phyloP scores from a whole-genome alignment of 129 eudicot species.

The Centrapalus pauciflorus region DNA sequence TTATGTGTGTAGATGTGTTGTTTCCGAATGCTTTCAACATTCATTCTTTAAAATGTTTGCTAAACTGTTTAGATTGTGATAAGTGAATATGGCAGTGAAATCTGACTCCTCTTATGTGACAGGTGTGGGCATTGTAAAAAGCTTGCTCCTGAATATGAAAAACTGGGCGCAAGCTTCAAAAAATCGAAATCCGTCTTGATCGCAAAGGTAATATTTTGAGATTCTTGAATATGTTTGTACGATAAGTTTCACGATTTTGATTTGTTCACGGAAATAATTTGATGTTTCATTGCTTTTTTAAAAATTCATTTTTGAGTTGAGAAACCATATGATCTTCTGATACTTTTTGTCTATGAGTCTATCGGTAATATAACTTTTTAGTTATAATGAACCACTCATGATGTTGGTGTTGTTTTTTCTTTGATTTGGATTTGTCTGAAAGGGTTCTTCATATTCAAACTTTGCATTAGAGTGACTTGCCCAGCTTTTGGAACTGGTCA shows the following conservation, averaged over 20 bases:
- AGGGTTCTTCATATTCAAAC: background rate
- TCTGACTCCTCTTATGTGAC: constrained; percentile 17
- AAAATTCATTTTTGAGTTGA: background rate
- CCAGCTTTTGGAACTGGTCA: background rate
- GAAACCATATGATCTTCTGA: constrained; percentile 4
- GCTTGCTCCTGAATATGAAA: constrained; percentile 96
- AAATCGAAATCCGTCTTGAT: constrained; percentile 89
- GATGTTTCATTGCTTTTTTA: background rate
- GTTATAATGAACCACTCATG: background rate
- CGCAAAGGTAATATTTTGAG: constrained; percentile 55
- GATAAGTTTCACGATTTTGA: background rate
- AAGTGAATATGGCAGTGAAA: constrained; percentile 1
- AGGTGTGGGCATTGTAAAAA: constrained; percentile 99
- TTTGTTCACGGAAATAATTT: background rate
- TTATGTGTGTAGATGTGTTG: background rate
- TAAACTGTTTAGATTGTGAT: background rate
- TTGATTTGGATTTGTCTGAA: background rate
- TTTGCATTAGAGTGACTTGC: background rate
- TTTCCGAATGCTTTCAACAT: background rate
- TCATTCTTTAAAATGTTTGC: background rate
- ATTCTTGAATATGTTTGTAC: background rate
- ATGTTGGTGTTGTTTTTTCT: background rate
- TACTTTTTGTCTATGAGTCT: background rate
- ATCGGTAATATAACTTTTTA: background rate
- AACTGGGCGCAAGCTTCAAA: constrained; percentile 86